Conservation (phyloP, 2,329 filamentous ascomycete species). For the Scolecobasidium constrictum region DNA sequence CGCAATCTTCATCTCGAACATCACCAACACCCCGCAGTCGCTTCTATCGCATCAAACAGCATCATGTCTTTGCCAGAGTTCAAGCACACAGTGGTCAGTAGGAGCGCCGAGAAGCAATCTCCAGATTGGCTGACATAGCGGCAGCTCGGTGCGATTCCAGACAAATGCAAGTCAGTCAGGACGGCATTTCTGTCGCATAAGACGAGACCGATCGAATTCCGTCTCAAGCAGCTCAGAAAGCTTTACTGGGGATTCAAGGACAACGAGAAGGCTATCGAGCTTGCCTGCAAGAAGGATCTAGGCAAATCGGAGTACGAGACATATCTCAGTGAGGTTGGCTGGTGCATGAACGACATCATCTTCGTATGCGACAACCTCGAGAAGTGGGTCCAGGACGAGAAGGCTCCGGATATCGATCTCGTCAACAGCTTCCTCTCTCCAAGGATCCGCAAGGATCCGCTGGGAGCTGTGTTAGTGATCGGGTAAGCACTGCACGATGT, state of each 20-base stretch:
- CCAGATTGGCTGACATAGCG: neutral
- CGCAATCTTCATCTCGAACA: too few relatives aligned
- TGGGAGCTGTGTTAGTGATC: conserved; percentile 76
- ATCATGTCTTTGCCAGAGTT: neutral
- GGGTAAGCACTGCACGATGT: conserved; percentile 42
- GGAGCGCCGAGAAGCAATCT: neutral
- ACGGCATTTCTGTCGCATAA: conserved; percentile 57
- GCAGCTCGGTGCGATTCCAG: conserved; percentile 3
- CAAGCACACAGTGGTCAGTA: neutral
- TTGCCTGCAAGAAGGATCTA: conserved; percentile 68
- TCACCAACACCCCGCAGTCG: too few relatives aligned
- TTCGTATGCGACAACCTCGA: conserved; percentile 68
- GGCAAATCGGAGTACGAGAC: conserved; percentile 69
- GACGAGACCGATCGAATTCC: conserved; percentile 73
- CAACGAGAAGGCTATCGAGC: conserved; percentile 58
- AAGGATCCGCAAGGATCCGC: conserved; percentile 73
- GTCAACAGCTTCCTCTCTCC: conserved; percentile 60
- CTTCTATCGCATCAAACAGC: too few relatives aligned
- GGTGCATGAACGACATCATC: conserved; percentile 71
- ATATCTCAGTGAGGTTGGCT: conserved; percentile 62
- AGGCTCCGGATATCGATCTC: conserved; percentile 56
- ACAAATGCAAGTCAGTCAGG: conserved; percentile 3
- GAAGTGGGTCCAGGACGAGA: conserved; percentile 75
- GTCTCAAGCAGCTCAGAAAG: conserved; percentile 77
- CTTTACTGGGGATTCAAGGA: conserved; percentile 92